Conservation (phyloP, 805 yeast genomes). For the Kodamaea kaohsiungensis region DNA sequence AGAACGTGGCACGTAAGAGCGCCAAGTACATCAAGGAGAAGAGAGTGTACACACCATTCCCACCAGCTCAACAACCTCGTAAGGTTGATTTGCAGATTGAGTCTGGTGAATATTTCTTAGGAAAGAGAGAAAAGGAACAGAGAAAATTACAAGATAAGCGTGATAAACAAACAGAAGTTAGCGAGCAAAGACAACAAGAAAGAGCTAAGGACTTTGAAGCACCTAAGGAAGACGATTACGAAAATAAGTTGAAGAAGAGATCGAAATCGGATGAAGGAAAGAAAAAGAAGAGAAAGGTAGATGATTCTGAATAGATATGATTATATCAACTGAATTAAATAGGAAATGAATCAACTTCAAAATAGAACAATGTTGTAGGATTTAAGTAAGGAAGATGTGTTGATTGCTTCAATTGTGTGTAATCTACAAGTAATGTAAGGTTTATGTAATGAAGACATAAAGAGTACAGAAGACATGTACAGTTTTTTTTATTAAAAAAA, state of each 20-base stretch:
- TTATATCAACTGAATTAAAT: not conserved
- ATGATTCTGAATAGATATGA: conserved; percentile 4
- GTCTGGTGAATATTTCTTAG: conserved; percentile 96
- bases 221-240: conserved; percentile 72
- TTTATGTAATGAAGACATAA: too few species aligned
- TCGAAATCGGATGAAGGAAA: conserved; percentile 29
- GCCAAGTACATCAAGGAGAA: conserved; percentile 66
- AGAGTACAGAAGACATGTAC: too few species aligned
- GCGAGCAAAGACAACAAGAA: conserved; percentile 64
- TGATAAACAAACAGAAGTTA: conserved; percentile 72
- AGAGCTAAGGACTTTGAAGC: conserved; percentile 80
- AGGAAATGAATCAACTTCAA: not conserved
- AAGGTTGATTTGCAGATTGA: conserved; percentile 96
- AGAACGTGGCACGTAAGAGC: conserved; percentile 92
- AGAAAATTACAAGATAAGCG: conserved; percentile 74
- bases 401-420: too few species aligned
- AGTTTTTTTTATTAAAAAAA: too few species aligned
- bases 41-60: conserved; percentile 97
- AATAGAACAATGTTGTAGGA: too few species aligned
- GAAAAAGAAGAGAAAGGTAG: conserved; percentile 24
- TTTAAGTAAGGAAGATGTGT: too few species aligned
- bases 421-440: too few species aligned
- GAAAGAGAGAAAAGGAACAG: conserved; percentile 76
- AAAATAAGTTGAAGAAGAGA: conserved; percentile 29
- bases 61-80: conserved; percentile 96